phyloP scores from a whole-genome alignment of 495 filamentous ascomycete species.

The Penicillium cosmopolitanum region DNA sequence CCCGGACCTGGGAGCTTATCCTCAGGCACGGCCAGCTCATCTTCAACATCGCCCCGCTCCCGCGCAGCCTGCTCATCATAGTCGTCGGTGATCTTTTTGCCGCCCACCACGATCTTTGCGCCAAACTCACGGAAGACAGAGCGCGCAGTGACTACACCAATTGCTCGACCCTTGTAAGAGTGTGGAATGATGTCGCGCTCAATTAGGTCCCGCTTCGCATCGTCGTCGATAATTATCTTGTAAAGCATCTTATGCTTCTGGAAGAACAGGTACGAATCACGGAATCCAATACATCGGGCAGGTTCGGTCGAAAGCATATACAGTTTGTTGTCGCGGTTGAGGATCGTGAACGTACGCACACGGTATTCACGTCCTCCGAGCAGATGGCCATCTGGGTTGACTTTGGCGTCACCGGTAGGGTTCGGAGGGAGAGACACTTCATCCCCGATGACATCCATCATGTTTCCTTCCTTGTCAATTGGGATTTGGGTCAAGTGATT shows the following conservation, averaged over 20 bases:
- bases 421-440: conserved; percentile 89
- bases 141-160: conserved; percentile 94
- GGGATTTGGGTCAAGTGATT: conserved; percentile 78
- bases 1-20: conserved; percentile 72
- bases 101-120: conserved; percentile 89
- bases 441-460: conserved; percentile 87
- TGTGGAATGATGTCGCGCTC: conserved; percentile 93
- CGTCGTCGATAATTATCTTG: conserved; percentile 94
- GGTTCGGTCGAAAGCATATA: conserved; percentile 99
- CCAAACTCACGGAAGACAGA: conserved; percentile 98
- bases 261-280: conserved; percentile 98
- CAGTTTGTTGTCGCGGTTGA: conserved; percentile 77
- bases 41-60: conserved; percentile 81
- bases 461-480: conserved; percentile 93
- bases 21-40: conserved; percentile 85
- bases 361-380: conserved; percentile 85
- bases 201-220: conserved; percentile 91
- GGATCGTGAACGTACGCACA: conserved; percentile 89
- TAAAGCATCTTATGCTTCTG: conserved; percentile 92
- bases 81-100: conserved; percentile 82
- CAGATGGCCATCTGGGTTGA: conserved; percentile 83
- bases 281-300: conserved; percentile 92
- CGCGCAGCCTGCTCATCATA: conserved; percentile 81
- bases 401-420: conserved; percentile 86
- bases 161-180: conserved; percentile 96